These are phyloP conservation scores for Apostasia ramifera DNA, from an alignment of 106 monocot genomes.

Conservation along the genomic window DNA sequence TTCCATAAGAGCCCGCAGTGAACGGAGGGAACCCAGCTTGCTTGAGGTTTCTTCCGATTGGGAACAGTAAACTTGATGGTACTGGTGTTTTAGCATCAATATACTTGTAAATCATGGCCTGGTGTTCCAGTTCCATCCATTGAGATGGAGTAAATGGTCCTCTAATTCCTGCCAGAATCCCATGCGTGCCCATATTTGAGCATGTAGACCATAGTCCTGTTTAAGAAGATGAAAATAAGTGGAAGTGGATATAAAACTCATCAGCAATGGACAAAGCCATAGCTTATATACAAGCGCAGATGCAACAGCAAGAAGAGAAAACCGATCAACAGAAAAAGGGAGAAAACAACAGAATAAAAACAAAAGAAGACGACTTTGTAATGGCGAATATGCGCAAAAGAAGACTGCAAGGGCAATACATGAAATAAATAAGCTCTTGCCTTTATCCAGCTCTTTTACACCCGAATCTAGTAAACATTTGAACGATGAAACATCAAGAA, in stretches of 20 bases:
- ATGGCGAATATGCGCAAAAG: background rate
- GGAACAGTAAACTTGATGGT: conserved; percentile 53
- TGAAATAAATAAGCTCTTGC: background rate
- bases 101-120: conserved; percentile 83
- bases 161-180: conserved; percentile 24
- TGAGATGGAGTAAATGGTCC: conserved; percentile 81
- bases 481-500: no score
- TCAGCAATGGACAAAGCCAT: no score
- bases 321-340: background rate
- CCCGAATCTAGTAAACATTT: no score
- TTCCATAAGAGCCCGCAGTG: conserved; percentile 38
- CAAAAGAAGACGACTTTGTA: background rate
- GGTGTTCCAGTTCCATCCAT: conserved; percentile 88
- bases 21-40: conserved; percentile 35
- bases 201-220: conserved; percentile 29
- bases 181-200: conserved; percentile 37
- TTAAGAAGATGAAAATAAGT: background rate
- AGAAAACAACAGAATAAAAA: background rate
- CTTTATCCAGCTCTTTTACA: background rate
- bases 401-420: background rate
- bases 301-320: no score
- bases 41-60: conserved; percentile 54
- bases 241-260: background rate
- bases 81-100: conserved; percentile 54
- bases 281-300: no score